A percentile compares a stretch with the other conserved stretches of the same genome.
phyloP scores from a whole-genome alignment of 2,329 filamentous ascomycete genomes.

The Mariannaea sp. region DNA sequence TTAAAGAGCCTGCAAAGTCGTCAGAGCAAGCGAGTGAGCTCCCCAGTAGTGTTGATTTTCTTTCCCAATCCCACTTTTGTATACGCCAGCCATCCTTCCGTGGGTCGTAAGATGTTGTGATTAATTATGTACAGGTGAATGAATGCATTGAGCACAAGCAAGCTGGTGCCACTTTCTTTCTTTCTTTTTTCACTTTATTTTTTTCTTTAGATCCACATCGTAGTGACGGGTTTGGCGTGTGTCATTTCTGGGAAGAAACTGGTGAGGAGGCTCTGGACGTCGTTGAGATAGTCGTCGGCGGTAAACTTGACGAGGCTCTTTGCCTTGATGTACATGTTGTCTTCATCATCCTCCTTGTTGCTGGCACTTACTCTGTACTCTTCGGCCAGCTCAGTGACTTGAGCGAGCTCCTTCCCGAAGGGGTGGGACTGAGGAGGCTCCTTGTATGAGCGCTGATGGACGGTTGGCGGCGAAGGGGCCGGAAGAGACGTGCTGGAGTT shows the following conservation, averaged over 20 bases:
- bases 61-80: slow-evolving; percentile 24
- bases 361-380: slow-evolving; percentile 73
- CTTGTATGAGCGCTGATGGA: slow-evolving; percentile 45
- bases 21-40: slow-evolving; percentile 20
- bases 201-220: slow-evolving; percentile 58
- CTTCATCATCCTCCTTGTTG: slow-evolving; percentile 67
- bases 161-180: slow-evolving; percentile 19
- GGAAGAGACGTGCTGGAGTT: slow-evolving; percentile 36
- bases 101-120: slow-evolving; percentile 35
- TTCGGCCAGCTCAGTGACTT: slow-evolving; percentile 91
- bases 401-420: slow-evolving; percentile 86
- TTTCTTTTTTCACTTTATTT: no score
- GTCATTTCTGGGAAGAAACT: slow-evolving; percentile 58
- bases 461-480: slow-evolving; percentile 40
- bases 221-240: slow-evolving; percentile 41
- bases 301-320: slow-evolving; percentile 75
- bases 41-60: slow-evolving; percentile 21
- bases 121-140: slow-evolving; percentile 44
- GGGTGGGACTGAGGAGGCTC: slow-evolving; percentile 70
- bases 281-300: slow-evolving; percentile 81
- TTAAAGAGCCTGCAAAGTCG: slow-evolving; percentile 14
- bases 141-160: slow-evolving; percentile 19
- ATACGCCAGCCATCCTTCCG: slow-evolving; percentile 23
- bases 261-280: slow-evolving; percentile 73
- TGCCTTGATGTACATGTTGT: slow-evolving; percentile 67